A percentile compares a stretch with the other conserved stretches of the same genome.
Conservation (phyloP, 106 monocot species). For the Acorus calamus region DNA sequence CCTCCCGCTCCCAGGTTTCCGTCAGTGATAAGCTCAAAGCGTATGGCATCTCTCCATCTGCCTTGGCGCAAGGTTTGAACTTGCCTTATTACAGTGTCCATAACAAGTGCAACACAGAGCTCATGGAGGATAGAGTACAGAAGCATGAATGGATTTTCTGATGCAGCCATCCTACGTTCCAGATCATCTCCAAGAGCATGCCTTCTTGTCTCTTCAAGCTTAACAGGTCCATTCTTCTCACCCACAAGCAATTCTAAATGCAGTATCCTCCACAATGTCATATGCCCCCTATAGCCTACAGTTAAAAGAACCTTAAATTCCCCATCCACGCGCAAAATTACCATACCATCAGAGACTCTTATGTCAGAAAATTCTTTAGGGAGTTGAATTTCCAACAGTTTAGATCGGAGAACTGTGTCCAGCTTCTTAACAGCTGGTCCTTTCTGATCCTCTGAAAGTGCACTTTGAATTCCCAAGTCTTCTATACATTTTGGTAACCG, state of each 20-base stretch:
- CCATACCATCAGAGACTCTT: slow-evolving; percentile 63
- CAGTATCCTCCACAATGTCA: slow-evolving; percentile 87
- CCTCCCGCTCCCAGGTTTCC: slow-evolving; percentile 38
- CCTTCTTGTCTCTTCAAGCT: slow-evolving; percentile 78
- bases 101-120: slow-evolving; percentile 77
- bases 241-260: slow-evolving; percentile 89
- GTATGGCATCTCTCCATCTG: slow-evolving; percentile 94
- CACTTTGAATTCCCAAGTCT: slow-evolving; percentile 55
- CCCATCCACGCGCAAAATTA: slow-evolving; percentile 64
- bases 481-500: slow-evolving; percentile 86
- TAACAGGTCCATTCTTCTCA: slow-evolving; percentile 59
- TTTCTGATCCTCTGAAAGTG: slow-evolving; percentile 53
- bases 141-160: slow-evolving; percentile 75
- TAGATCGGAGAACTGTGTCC: slow-evolving; percentile 61
- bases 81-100: slow-evolving; percentile 93
- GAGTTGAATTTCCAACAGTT: slow-evolving; percentile 59
- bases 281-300: slow-evolving; percentile 83
- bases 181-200: slow-evolving; percentile 93
- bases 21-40: slow-evolving; percentile 80
- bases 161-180: slow-evolving; percentile 86
- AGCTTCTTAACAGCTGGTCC: slow-evolving; percentile 72
- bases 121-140: slow-evolving; percentile 88
- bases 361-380: slow-evolving; percentile 82
- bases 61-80: slow-evolving; percentile 69
- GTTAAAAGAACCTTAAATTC: slow-evolving; percentile 91